A percentile compares a stretch with the other conserved stretches of the same genome.
Conservation (phyloP, 106 monocot genomes). For the Narthecium ossifragum region DNA sequence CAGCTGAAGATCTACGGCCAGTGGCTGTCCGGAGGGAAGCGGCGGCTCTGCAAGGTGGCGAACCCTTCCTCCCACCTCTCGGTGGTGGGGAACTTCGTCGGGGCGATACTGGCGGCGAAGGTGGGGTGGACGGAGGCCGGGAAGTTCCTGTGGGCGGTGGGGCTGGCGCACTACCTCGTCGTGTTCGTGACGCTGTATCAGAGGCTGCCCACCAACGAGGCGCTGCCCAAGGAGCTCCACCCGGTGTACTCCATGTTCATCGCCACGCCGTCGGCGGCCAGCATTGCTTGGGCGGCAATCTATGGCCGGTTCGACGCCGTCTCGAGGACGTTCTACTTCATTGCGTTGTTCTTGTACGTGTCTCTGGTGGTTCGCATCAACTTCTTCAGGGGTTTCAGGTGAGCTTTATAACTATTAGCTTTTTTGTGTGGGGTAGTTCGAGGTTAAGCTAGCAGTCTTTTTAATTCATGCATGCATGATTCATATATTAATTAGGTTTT, state of each 20-base stretch:
- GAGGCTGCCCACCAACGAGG: slow-evolving; percentile 79
- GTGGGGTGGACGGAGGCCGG: slow-evolving; percentile 70
- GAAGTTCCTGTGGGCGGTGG: slow-evolving; percentile 77
- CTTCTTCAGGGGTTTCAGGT: slow-evolving; percentile 87
- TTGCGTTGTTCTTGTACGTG: slow-evolving; percentile 74
- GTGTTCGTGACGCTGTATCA: slow-evolving; percentile 92
- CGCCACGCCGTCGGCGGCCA: slow-evolving; percentile 80
- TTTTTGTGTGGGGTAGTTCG: too few species aligned
- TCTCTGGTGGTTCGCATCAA: slow-evolving; percentile 86
- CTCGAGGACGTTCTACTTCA: slow-evolving; percentile 69
- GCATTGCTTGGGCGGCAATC: slow-evolving; percentile 67
- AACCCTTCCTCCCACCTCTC: slow-evolving; percentile 90
- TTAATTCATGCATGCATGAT: too few species aligned
- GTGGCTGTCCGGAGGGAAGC: slow-evolving; percentile 89
- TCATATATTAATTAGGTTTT: too few species aligned
- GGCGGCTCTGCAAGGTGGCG: slow-evolving; percentile 83
- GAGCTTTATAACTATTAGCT: too few species aligned
- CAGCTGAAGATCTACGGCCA: slow-evolving; percentile 96
- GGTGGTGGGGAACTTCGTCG: slow-evolving; percentile 87
- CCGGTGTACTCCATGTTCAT: slow-evolving; percentile 94
- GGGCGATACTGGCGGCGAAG: slow-evolving; percentile 57
- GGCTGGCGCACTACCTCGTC: slow-evolving; percentile 74
- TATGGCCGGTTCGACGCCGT: slow-evolving; percentile 73
- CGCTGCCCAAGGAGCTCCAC: slow-evolving; percentile 84
- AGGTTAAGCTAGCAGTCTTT: too few species aligned